phyloP scores from a whole-genome alignment of 768 basidiomycete genomes.

The Peribolospora kevripleyi region DNA sequence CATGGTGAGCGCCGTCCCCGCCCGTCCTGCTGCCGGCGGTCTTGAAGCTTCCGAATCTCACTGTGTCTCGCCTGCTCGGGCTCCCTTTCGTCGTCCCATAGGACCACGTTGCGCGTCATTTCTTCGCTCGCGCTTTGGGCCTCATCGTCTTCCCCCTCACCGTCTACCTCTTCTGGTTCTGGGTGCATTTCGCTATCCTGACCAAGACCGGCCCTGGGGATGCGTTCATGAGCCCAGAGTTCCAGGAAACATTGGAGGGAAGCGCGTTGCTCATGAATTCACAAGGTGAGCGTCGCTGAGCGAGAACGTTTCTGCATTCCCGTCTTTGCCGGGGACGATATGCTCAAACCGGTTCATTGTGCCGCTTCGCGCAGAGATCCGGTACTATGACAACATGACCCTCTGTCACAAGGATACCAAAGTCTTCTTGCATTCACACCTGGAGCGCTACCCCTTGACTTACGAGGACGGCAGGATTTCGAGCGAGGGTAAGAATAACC shows the following conservation, averaged over 20 bases:
- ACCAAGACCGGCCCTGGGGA: slow-evolving; percentile 78
- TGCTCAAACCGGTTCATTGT: neutral
- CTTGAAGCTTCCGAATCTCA: neutral
- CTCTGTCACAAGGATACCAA: slow-evolving; percentile 82
- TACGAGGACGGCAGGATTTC: slow-evolving; percentile 80
- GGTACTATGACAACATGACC: slow-evolving; percentile 69
- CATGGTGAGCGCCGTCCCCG: slow-evolving; percentile 30
- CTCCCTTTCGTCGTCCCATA: slow-evolving; percentile 15
- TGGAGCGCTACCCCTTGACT: slow-evolving; percentile 66
- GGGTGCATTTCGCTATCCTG: slow-evolving; percentile 72
- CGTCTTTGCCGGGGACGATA: slow-evolving; percentile 1
- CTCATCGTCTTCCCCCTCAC: slow-evolving; percentile 70
- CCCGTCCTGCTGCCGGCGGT: too few relatives aligned
- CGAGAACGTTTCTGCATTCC: too few relatives aligned
- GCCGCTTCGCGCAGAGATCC: slow-evolving; percentile 39
- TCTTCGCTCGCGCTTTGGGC: slow-evolving; percentile 55
- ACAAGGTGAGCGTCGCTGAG: slow-evolving; percentile 37
- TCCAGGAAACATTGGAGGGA: slow-evolving; percentile 82
- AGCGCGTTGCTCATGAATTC: slow-evolving; percentile 81
- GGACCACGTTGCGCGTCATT: slow-evolving; percentile 78
- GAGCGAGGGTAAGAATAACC: neutral
- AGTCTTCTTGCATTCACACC: slow-evolving; percentile 77
- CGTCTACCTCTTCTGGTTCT: slow-evolving; percentile 88
- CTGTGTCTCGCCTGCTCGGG: neutral
- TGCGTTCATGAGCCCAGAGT: slow-evolving; percentile 87